Conservation (phyloP, 176 grass and related monocot species). For the Alopecurus myosuroides region DNA sequence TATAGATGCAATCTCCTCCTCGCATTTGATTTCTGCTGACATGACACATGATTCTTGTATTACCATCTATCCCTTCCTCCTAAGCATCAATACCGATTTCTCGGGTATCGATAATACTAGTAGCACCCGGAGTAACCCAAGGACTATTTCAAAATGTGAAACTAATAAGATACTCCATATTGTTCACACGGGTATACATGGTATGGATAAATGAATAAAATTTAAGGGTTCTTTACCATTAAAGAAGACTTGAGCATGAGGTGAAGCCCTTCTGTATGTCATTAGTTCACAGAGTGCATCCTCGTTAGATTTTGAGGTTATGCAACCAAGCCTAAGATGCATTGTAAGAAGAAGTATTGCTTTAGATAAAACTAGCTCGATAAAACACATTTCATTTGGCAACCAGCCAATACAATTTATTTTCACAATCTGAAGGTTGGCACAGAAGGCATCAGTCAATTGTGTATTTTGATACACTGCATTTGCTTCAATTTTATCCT, state of each 20-base stretch:
- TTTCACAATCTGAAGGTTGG: background rate
- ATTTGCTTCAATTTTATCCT: background rate
- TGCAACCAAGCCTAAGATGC: background rate
- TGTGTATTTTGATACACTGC: background rate
- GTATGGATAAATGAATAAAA: too few species aligned
- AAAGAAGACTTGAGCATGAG: constrained; percentile 3
- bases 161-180: background rate
- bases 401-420: background rate
- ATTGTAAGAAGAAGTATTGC: background rate
- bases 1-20: background rate
- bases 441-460: background rate
- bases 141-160: background rate
- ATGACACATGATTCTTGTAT: background rate
- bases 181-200: too few species aligned
- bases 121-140: background rate
- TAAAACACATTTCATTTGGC: background rate
- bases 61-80: background rate
- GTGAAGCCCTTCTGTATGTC: background rate
- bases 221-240: background rate
- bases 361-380: background rate
- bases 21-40: background rate
- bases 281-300: background rate
- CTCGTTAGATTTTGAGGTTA: background rate
- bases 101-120: background rate
- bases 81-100: background rate